These are phyloP conservation scores for Saccharomyces paradoxus DNA, from an alignment of 805 yeast species.

Conservation along the genomic window DNA sequence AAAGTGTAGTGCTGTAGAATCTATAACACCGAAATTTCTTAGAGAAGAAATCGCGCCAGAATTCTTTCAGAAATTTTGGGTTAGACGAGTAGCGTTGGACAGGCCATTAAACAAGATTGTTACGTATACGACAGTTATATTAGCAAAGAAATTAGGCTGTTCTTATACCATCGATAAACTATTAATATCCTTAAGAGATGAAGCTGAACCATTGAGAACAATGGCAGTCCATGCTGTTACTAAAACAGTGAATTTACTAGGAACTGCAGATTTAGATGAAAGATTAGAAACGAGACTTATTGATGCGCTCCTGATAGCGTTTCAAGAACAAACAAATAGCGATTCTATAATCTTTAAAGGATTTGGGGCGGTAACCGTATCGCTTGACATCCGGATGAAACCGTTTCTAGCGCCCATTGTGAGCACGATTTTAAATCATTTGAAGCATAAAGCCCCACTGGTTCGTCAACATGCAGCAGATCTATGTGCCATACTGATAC, in stretches of 20 bases:
- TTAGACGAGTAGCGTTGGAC: conserved; percentile 69
- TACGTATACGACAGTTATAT: conserved; percentile 58
- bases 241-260: conserved; percentile 42
- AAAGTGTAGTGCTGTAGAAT: conserved; percentile 55
- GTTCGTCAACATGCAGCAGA: conserved; percentile 82
- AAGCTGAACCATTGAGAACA: conserved; percentile 66
- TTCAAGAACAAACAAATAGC: conserved; percentile 66
- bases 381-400: conserved; percentile 55
- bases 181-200: conserved; percentile 61
- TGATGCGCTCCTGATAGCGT: conserved; percentile 74
- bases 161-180: conserved; percentile 50
- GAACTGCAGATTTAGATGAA: conserved; percentile 53
- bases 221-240: conserved; percentile 71
- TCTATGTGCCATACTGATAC: conserved; percentile 56
- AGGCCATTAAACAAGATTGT: conserved; percentile 49
- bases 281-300: conserved; percentile 57
- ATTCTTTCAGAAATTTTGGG: conserved; percentile 73
- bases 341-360: conserved; percentile 51
- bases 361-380: conserved; percentile 52
- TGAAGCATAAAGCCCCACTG: conserved; percentile 62
- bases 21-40: conserved; percentile 44
- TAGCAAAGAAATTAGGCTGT: conserved; percentile 64
- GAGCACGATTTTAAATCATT: conserved; percentile 60
- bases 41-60: conserved; percentile 46
- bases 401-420: conserved; percentile 70